Percentiles rank a stretch among this genome's conserved stretches.
These are phyloP conservation scores for Russula compacta DNA, from an alignment of 768 basidiomycete species.

Conservation along the genomic window DNA sequence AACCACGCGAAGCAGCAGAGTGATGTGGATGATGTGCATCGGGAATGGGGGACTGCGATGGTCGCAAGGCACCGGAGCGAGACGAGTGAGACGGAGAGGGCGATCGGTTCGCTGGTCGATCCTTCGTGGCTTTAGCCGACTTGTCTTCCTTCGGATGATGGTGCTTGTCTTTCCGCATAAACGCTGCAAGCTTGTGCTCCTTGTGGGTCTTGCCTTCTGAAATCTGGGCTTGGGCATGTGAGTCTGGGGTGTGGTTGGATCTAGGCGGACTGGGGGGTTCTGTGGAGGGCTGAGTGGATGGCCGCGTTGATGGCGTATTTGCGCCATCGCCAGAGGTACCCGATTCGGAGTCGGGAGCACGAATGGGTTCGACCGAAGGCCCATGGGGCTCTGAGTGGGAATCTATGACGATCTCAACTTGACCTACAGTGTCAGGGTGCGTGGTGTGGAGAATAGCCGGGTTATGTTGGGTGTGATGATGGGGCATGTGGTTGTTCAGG, in stretches of 20 bases:
- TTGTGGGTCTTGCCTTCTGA: constrained; percentile 20
- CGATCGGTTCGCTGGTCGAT: constrained; percentile 17
- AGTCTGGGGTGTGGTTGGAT: constrained; percentile 3
- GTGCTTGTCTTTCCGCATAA: constrained; percentile 30
- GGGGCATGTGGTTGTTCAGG: constrained; percentile 83
- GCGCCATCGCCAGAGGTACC: constrained; percentile 27
- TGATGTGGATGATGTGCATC: constrained; percentile 9
- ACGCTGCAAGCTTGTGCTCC: constrained; percentile 25
- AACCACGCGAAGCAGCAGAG: constrained; percentile 3
- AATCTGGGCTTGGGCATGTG: background rate
- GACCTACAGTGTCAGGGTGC: constrained; percentile 22
- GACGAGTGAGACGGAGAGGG: constrained; percentile 23
- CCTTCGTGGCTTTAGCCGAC: constrained; percentile 1
- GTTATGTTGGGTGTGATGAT: constrained; percentile 31
- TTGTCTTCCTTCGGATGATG: constrained; percentile 25
- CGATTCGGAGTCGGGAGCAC: constrained; percentile 31
- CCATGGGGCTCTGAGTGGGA: constrained; percentile 28
- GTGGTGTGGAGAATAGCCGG: constrained; percentile 20
- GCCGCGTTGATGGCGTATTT: constrained; percentile 21
- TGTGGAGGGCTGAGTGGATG: constrained; percentile 18
- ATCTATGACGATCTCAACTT: constrained; percentile 24
- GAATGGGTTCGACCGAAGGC: constrained; percentile 29
- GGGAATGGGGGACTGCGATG: background rate
- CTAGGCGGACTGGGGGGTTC: constrained; percentile 19
- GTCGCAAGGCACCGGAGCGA: background rate